Evolutionary conservation across 345 rosid genomes (phyloP).

Genomic region (Excoecaria agallocha): DNA sequence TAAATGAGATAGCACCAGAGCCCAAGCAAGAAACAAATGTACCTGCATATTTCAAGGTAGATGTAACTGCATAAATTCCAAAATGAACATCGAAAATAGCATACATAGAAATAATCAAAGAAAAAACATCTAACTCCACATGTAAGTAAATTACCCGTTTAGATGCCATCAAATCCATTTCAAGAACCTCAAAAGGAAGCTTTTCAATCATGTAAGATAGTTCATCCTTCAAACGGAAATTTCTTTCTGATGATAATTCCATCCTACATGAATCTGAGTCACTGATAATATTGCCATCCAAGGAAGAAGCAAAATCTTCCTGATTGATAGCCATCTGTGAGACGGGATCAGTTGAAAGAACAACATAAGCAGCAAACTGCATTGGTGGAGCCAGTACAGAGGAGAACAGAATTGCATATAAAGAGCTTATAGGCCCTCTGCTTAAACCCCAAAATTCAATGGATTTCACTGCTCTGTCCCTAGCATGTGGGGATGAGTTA

Average conservation of each 20-base stretch:
- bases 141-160: constrained; percentile 58
- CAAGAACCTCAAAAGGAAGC: constrained; percentile 60
- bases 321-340: constrained; percentile 55
- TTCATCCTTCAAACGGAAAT: constrained; percentile 60
- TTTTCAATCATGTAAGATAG: constrained; percentile 64
- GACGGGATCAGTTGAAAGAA: constrained; percentile 79
- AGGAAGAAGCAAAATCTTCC: constrained; percentile 41
- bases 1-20: constrained; percentile 77
- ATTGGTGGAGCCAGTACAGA: constrained; percentile 57
- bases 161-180: constrained; percentile 61
- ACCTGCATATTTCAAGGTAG: constrained; percentile 47
- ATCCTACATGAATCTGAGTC: constrained; percentile 40
- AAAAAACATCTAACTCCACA: neutral
- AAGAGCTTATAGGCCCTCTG: constrained; percentile 72
- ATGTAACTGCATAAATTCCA: neutral
- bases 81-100: neutral
- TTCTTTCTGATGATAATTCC: constrained; percentile 54
- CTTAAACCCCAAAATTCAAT: constrained; percentile 88
- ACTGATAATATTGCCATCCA: constrained; percentile 34
- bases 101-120: constrained; percentile 1
- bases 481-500: constrained; percentile 54
- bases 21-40: constrained; percentile 76
- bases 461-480: constrained; percentile 83
- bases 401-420: constrained; percentile 78
- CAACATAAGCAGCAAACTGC: constrained; percentile 79